phyloP scores from a whole-genome alignment of 148 eudicot genomes.

The Salicornia ramosissima region DNA sequence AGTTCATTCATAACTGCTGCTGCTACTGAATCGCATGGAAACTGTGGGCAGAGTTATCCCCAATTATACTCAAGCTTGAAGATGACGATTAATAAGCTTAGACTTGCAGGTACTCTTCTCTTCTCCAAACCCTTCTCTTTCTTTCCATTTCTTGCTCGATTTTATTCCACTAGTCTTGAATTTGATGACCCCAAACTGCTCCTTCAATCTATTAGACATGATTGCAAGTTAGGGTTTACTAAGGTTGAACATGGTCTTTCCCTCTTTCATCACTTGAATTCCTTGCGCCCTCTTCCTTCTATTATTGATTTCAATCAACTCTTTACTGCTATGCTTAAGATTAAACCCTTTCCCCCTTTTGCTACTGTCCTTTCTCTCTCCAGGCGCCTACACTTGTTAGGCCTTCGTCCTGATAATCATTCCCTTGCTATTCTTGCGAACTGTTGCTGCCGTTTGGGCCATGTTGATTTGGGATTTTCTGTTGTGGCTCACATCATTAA shows the following conservation, averaged over 20 bases:
- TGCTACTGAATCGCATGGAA: no score
- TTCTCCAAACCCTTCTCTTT: no score
- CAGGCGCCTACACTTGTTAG: not conserved
- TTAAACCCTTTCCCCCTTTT: not conserved
- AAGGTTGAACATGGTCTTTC: not conserved
- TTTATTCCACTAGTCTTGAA: no score
- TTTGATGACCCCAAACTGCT: no score
- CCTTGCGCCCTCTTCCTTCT: constrained; percentile 3
- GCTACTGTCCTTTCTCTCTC: constrained; percentile 4
- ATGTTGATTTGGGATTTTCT: constrained; percentile 2
- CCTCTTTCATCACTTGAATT: not conserved
- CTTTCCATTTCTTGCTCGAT: no score
- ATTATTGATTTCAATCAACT: not conserved
- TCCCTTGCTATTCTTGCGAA: constrained; percentile 11
- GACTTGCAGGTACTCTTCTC: no score
- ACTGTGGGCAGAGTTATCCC: no score
- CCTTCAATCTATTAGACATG: not conserved
- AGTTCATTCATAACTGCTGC: no score
- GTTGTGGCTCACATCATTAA: not conserved
- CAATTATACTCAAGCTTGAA: no score
- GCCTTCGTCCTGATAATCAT: not conserved
- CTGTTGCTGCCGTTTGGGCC: constrained; percentile 4
- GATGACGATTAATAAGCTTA: no score
- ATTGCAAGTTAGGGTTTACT: constrained; percentile 15
- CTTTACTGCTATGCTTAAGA: not conserved